phyloP scores from a whole-genome alignment of 2,329 filamentous ascomycete species.

The Epichloe bromicola region DNA sequence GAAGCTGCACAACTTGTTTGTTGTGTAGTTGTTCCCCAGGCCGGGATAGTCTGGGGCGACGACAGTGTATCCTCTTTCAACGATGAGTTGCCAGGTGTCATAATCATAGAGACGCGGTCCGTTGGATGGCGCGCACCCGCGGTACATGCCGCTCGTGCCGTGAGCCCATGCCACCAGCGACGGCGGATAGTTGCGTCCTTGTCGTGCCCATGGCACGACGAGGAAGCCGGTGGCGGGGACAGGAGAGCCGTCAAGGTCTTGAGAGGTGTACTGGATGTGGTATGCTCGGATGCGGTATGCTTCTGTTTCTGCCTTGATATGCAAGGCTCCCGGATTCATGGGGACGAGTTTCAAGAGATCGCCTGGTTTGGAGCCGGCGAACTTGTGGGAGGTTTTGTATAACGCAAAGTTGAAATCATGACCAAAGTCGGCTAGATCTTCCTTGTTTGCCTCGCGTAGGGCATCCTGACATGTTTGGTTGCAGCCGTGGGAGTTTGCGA shows the following conservation, averaged over 20 bases:
- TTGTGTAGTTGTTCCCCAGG: constrained; percentile 10
- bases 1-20: constrained; percentile 10
- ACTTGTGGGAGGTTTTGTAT: constrained; percentile 8
- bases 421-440: not conserved
- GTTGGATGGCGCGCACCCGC: constrained; percentile 7
- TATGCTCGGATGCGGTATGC: constrained; percentile 8
- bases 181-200: too few relatives aligned
- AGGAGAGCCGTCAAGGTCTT: constrained; percentile 6
- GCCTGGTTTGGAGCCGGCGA: constrained; percentile 6
- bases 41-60: constrained; percentile 13
- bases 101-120: constrained; percentile 5
- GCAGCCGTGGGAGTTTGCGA: constrained; percentile 4
- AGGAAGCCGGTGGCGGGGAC: constrained; percentile 10
- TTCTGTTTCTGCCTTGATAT: constrained; percentile 6
- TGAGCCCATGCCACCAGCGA: constrained; percentile 6
- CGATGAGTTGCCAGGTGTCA: constrained; percentile 5
- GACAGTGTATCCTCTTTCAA: constrained; percentile 7
- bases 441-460: not conserved
- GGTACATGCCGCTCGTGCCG: constrained; percentile 7
- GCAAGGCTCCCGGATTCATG: constrained; percentile 3
- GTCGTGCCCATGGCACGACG: constrained; percentile 3
- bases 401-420: constrained; percentile 6
- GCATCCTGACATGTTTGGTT: constrained; percentile 3
- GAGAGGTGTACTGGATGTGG: constrained; percentile 10
- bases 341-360: constrained; percentile 9